Evolutionary conservation across 176 grass and related monocot genomes (phyloP).

Genomic region (Urochloa ruziziensis): DNA sequence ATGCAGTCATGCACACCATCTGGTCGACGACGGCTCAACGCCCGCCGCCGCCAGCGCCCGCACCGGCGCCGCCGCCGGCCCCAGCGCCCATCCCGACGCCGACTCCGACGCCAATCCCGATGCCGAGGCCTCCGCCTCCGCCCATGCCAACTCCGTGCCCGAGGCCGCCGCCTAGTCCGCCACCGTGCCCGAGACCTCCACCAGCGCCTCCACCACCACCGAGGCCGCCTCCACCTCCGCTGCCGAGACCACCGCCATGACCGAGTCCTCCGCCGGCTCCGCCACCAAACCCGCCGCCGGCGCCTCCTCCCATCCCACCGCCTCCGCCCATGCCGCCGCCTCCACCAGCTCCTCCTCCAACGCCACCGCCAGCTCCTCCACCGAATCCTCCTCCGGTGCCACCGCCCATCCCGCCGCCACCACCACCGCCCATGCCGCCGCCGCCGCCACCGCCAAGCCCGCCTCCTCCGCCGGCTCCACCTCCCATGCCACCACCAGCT

Average conservation of each 20-base stretch:
- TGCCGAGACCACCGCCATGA: neutral
- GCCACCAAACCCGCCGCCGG: neutral
- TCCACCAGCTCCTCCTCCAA: neutral
- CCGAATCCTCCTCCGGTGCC: neutral
- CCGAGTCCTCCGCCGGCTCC: neutral
- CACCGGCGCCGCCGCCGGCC: conserved; percentile 15
- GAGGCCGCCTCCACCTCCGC: neutral
- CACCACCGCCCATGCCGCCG: neutral
- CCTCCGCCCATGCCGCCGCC: neutral
- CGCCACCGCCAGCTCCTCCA: neutral
- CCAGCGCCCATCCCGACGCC: conserved; percentile 17
- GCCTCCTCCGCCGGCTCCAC: conserved; percentile 8
- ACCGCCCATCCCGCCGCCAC: neutral
- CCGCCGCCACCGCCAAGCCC: conserved; percentile 1
- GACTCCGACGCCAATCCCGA: conserved; percentile 19
- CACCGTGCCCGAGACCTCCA: neutral
- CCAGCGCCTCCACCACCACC: neutral
- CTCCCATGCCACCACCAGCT: conserved; percentile 8
- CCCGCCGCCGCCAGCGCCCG: conserved; percentile 15
- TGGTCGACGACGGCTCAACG: neutral
- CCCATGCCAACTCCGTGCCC: neutral
- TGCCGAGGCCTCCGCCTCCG: conserved; percentile 7
- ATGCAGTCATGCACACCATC: neutral
- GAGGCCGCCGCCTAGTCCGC: conserved; percentile 5
- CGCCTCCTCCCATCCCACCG: neutral